A percentile compares a stretch with the other conserved stretches of the same genome.
These are phyloP conservation scores for Aspergillus fumigatus DNA, from an alignment of 2,329 filamentous ascomycete genomes.

Conservation along the genomic window DNA sequence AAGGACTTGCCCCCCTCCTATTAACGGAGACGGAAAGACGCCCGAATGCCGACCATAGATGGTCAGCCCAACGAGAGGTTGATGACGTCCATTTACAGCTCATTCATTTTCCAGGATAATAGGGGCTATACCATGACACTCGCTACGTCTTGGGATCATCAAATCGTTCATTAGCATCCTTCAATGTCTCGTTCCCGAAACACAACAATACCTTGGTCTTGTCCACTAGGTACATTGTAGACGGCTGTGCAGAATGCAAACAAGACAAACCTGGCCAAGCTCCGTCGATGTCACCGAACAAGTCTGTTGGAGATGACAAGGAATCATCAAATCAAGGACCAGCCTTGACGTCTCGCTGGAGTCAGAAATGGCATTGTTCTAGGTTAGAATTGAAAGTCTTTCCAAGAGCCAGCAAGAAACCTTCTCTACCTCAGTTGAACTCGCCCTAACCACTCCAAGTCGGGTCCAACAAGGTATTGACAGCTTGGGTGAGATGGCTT, in stretches of 20 bases:
- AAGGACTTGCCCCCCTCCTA: conserved; percentile 1
- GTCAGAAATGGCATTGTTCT: background rate
- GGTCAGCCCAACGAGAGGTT: background rate
- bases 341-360: background rate
- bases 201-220: background rate
- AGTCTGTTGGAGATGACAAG: background rate
- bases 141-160: background rate
- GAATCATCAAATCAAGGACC: background rate
- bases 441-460: background rate
- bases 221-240: no score
- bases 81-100: background rate
- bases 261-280: background rate
- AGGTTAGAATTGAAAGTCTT: background rate
- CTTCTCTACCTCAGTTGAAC: background rate
- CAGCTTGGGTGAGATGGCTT: conserved; percentile 7
- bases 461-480: background rate
- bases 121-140: background rate
- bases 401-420: background rate
- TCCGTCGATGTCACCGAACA: background rate
- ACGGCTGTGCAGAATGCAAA: background rate
- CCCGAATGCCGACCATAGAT: background rate
- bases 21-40: conserved; percentile 2
- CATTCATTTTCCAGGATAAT: background rate
- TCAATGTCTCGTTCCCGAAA: background rate
- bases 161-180: background rate